Evolutionary conservation across 1,284 basidiomycete genomes (phyloP), one percentile per base, ranked within the genome.

Genomic region (Retiboletus fuscus): DNA sequence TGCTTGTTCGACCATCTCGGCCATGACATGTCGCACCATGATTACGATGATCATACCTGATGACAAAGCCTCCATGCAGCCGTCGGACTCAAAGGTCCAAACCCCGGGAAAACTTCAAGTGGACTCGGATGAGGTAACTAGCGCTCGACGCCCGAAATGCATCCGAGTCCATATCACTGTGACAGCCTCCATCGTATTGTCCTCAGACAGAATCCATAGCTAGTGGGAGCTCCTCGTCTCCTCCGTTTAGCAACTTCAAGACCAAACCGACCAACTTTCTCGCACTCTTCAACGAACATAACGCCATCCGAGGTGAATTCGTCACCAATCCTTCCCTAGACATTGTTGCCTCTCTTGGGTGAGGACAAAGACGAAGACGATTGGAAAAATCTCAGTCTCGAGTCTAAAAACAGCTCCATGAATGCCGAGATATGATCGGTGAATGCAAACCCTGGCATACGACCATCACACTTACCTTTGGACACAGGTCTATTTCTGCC

Each of bases 261-360:
- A 68, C 71, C 12, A 84, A 84, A 70, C 80, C 82, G 0, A 81
- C 81, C 55, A 86, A 87, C 72, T 82, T 77, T 61, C 75, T 87
- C 47, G 69, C 77, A 1, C 78, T 86, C 8, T 72, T 71, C 46
- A 79, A 79, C 22, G 61, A 69, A 10, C 71, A 83, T 61, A 71
- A 68, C 11, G 63, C 75, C 26, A 74, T 85, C 61, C 77, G 73
- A 26, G 85, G 85, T 68, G 76, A 79, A 34, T 80, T 85, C 60
- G 76, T 81, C 39, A 76, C 86, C 64, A 84, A 86, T 66, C 84
- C 85, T 0, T 79, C 79, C 41, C 74, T 87, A 24, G 72, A 71
- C 30, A 79, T 86, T 84, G 34, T 76, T 84, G 10, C 79, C 82
- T 16, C 79, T 81, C 5, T 67, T 85, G 3, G 34, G 63, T 4